A percentile compares a stretch with the other conserved stretches of the same genome.
phyloP scores from a whole-genome alignment of 768 basidiomycete genomes.

The Suillus bovinus region DNA sequence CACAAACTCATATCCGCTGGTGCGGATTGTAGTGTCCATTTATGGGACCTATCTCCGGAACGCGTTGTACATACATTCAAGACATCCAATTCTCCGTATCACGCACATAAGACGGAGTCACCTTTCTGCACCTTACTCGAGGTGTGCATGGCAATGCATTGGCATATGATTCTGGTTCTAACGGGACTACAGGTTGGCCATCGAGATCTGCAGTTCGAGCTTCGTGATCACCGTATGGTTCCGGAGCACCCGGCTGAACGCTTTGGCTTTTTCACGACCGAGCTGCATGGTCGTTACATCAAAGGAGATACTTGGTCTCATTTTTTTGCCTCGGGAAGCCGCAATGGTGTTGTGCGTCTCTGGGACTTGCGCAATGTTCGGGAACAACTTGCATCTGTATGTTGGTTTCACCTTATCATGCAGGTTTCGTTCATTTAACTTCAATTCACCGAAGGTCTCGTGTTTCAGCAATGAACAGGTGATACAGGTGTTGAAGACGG shows the following conservation, averaged over 20 bases:
- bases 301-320: conserved; percentile 38
- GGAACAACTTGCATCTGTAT: conserved; percentile 24
- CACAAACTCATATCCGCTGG: conserved; percentile 48
- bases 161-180: conserved; percentile 1
- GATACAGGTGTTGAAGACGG: conserved; percentile 37
- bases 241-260: conserved; percentile 37
- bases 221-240: conserved; percentile 46
- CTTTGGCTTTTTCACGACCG: conserved; percentile 43
- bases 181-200: conserved; percentile 41
- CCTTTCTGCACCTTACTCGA: conserved; percentile 46
- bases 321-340: conserved; percentile 46
- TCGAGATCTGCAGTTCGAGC: conserved; percentile 52
- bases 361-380: conserved; percentile 49
- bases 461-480: conserved; percentile 38
- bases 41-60: conserved; percentile 50
- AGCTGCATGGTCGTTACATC: conserved; percentile 43
- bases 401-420: conserved; percentile 8
- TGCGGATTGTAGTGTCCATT: conserved; percentile 45
- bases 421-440: not conserved
- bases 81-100: conserved; percentile 44
- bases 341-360: conserved; percentile 40
- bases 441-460: conserved; percentile 27
- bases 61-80: conserved; percentile 42
- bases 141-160: conserved; percentile 28
- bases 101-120: conserved; percentile 39